These are phyloP conservation scores for Talaromyces wortmannii DNA, from an alignment of 495 filamentous ascomycete genomes.

Conservation along the genomic window DNA sequence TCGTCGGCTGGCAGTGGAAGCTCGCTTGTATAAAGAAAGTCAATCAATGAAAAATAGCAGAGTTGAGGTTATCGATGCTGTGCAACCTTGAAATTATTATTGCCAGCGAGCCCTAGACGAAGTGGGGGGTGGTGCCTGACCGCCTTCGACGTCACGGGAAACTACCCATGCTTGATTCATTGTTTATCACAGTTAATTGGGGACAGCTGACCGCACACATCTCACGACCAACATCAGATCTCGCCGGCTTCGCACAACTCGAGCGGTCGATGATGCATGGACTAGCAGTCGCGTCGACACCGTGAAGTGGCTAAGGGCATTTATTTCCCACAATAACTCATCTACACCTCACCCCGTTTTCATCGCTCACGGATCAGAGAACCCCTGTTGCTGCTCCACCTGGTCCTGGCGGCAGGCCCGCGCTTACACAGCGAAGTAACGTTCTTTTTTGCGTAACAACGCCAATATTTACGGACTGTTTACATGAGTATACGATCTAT, in stretches of 20 bases:
- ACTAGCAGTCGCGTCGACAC: background rate
- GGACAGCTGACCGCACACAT: background rate
- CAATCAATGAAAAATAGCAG: background rate
- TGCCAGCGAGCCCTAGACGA: background rate
- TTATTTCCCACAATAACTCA: background rate
- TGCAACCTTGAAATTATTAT: background rate
- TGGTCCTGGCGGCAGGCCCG: background rate
- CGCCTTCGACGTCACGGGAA: constrained; percentile 3
- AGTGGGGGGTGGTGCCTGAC: constrained; percentile 1
- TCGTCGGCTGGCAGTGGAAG: constrained; percentile 2
- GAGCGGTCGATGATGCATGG: background rate
- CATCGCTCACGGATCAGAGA: background rate
- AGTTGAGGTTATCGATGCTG: too few relatives aligned
- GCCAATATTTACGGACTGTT: background rate
- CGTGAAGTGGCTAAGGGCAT: background rate
- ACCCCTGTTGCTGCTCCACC: background rate
- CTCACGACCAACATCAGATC: background rate
- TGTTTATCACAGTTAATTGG: background rate
- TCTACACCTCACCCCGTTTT: background rate
- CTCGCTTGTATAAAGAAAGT: too few relatives aligned
- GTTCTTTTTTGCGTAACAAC: background rate
- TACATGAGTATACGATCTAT: background rate
- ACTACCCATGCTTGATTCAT: background rate
- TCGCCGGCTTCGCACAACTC: background rate
- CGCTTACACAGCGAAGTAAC: background rate